phyloP scores from a whole-genome alignment of 139 green algal species.

The Haematococcus lacustris region DNA sequence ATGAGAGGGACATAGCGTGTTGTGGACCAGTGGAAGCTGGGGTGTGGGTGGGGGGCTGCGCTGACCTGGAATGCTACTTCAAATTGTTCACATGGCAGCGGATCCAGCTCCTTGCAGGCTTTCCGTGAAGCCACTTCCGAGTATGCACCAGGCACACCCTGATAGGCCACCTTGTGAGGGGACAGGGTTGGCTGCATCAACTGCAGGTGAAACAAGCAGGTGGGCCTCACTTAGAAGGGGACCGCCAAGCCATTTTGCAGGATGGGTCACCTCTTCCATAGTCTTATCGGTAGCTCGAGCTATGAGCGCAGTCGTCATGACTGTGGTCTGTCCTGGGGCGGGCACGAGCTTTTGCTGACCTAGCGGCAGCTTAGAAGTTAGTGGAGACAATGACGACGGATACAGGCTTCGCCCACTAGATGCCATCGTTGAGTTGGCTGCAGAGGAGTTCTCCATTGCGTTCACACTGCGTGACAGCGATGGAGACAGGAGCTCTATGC shows the following conservation, averaged over 20 bases:
- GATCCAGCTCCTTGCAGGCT: constrained; percentile 68
- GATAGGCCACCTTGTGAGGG: constrained; percentile 56
- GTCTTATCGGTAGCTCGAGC: neutral
- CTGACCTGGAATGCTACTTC: constrained; percentile 86
- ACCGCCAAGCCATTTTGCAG: neutral
- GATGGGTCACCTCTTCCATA: neutral
- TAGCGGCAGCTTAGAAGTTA: too few species aligned
- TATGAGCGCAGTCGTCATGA: constrained; percentile 1
- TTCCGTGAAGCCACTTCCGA: constrained; percentile 80
- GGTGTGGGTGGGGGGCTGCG: too few species aligned
- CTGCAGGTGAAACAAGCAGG: neutral
- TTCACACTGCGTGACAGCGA: too few species aligned
- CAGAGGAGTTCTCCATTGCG: too few species aligned
- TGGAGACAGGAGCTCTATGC: too few species aligned
- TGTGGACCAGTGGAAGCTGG: too few species aligned
- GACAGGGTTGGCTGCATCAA: neutral
- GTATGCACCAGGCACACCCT: constrained; percentile 92
- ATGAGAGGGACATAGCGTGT: too few species aligned
- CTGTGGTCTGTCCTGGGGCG: too few species aligned
- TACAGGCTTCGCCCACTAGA: too few species aligned
- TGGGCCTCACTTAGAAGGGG: neutral
- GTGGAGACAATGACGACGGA: too few species aligned
- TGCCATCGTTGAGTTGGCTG: too few species aligned
- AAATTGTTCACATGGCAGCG: constrained; percentile 91
- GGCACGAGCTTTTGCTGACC: too few species aligned